A percentile compares a stretch with the other conserved stretches of the same genome.
phyloP scores from a whole-genome alignment of 2,329 filamentous ascomycete species.

The Hymenoscyphus repandus region DNA sequence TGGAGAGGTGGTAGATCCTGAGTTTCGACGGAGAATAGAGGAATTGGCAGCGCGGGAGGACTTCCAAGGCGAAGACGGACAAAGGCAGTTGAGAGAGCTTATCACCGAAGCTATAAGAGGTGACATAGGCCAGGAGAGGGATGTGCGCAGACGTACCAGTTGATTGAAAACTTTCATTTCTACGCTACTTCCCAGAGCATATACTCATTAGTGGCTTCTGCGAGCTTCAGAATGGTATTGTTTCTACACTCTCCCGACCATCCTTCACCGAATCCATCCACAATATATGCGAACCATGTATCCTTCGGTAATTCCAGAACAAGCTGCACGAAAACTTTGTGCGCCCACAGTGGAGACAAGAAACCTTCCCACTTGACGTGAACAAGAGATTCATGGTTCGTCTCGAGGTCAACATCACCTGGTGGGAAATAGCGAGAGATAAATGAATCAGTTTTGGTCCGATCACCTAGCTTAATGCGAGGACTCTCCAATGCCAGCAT shows the following conservation, averaged over 20 bases:
- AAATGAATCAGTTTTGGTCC: conserved; percentile 54
- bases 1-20: conserved; percentile 67
- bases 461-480: conserved; percentile 50
- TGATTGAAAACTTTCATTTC: conserved; percentile 34
- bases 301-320: conserved; percentile 40
- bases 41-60: conserved; percentile 79
- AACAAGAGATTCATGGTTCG: conserved; percentile 33
- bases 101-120: conserved; percentile 75
- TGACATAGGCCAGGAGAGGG: conserved; percentile 60
- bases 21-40: conserved; percentile 81
- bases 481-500: conserved; percentile 62
- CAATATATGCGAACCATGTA: conserved; percentile 52
- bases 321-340: conserved; percentile 40
- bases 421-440: conserved; percentile 64
- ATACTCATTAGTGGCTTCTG: conserved; percentile 46
- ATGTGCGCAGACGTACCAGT: conserved; percentile 55
- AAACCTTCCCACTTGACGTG: conserved; percentile 57
- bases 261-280: conserved; percentile 45
- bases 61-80: conserved; percentile 75
- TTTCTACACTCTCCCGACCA: conserved; percentile 43
- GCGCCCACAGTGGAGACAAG: conserved; percentile 48
- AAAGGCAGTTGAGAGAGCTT: conserved; percentile 70
- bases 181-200: conserved; percentile 52
- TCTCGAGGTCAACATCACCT: conserved; percentile 14
- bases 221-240: conserved; percentile 49